These are phyloP conservation scores for Alectoria sarmentosa DNA, from an alignment of 495 filamentous ascomycete genomes.

Conservation along the genomic window DNA sequence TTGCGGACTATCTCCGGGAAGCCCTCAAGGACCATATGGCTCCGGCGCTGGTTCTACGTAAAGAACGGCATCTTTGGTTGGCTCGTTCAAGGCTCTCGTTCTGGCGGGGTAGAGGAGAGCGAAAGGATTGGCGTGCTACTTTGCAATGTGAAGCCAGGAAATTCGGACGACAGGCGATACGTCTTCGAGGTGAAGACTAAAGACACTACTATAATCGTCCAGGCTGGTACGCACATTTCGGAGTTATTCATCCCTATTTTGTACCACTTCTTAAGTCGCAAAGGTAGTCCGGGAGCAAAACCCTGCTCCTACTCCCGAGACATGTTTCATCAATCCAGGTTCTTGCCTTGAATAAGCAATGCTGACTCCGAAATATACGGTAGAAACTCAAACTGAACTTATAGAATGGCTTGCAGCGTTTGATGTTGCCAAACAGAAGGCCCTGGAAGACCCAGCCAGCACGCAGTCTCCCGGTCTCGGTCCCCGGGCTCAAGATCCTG, in stretches of 20 bases:
- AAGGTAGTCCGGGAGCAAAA: no score
- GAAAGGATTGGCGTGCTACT: constrained; percentile 94
- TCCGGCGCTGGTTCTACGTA: constrained; percentile 89
- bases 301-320: no score
- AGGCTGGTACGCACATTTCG: no score
- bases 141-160: constrained; percentile 83
- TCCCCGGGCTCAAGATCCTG: constrained; percentile 58
- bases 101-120: constrained; percentile 85
- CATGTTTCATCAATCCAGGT: no score
- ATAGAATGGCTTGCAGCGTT: constrained; percentile 90
- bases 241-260: no score
- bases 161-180: constrained; percentile 88
- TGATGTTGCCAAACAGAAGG: constrained; percentile 86
- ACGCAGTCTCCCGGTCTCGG: constrained; percentile 53
- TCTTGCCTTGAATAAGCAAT: no score
- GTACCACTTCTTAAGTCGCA: no score
- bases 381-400: constrained; percentile 81
- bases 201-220: constrained; percentile 78
- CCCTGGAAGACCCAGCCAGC: constrained; percentile 69
- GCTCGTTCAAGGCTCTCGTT: constrained; percentile 77
- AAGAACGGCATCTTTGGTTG: constrained; percentile 95
- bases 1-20: constrained; percentile 78
- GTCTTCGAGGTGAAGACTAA: constrained; percentile 99
- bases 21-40: constrained; percentile 79
- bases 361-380: no score